These are phyloP conservation scores for Monosporascus sp. DNA, from an alignment of 2,329 filamentous ascomycete species.

Conservation along the genomic window DNA sequence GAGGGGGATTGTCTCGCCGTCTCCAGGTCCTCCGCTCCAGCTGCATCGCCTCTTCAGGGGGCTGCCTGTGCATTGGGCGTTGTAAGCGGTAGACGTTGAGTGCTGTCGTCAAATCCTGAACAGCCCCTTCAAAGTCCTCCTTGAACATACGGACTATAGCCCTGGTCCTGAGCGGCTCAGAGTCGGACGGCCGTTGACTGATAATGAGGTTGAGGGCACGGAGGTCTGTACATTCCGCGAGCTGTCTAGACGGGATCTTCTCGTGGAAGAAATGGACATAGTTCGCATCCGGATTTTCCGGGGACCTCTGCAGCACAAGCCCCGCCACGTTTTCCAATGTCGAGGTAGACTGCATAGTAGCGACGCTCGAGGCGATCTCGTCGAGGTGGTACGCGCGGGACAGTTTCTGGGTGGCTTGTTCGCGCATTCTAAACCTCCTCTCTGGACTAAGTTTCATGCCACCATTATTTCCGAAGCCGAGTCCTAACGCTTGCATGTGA, in stretches of 20 bases:
- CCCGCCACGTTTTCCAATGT: conserved; percentile 71
- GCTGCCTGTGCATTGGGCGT: conserved; percentile 44
- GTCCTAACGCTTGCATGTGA: conserved; percentile 36
- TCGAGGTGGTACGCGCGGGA: conserved; percentile 73
- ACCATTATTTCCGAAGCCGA: conserved; percentile 54
- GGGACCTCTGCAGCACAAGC: conserved; percentile 64
- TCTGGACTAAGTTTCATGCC: conserved; percentile 67
- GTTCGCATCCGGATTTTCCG: conserved; percentile 66
- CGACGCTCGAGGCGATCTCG: conserved; percentile 77
- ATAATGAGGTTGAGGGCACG: conserved; percentile 64
- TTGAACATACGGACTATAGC: conserved; percentile 73
- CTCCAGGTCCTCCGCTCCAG: conserved; percentile 32
- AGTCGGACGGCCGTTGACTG: conserved; percentile 54
- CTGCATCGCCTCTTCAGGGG: conserved; percentile 45
- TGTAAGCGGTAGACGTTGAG: conserved; percentile 50
- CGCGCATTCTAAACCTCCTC: conserved; percentile 71
- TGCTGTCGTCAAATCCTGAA: conserved; percentile 63
- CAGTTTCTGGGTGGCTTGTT: conserved; percentile 73
- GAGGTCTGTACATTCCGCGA: conserved; percentile 67
- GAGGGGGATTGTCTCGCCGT: conserved; percentile 24
- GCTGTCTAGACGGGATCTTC: conserved; percentile 71
- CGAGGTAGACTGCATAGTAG: conserved; percentile 75
- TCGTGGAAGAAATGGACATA: conserved; percentile 94
- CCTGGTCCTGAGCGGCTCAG: conserved; percentile 64
- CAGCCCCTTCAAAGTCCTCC: conserved; percentile 64